These are phyloP conservation scores for Actinomortierella ambigua DNA, from an alignment of 371 early-diverging fungal genomes.

Conservation along the genomic window DNA sequence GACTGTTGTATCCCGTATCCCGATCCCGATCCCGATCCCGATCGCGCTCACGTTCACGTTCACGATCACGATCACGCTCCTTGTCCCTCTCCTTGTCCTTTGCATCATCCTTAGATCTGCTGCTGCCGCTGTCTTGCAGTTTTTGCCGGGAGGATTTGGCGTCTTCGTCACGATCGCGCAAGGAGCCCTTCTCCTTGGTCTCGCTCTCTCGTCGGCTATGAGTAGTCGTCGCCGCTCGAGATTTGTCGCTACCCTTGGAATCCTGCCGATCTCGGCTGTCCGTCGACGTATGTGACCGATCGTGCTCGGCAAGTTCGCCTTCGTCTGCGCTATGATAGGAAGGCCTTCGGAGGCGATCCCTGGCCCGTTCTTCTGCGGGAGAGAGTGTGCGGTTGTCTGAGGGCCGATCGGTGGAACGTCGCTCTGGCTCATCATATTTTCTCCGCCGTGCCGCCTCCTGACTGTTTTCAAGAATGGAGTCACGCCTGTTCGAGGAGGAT, in stretches of 20 bases:
- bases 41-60: no score
- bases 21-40: no score
- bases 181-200: no score
- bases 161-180: no score
- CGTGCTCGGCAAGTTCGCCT: conserved; percentile 3
- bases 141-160: neutral
- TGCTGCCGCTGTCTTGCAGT: conserved; percentile 4
- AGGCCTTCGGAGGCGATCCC: conserved; percentile 8
- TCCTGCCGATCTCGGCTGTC: no score
- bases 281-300: no score
- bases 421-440: conserved; percentile 4
- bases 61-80: neutral
- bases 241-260: no score
- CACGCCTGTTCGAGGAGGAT: no score
- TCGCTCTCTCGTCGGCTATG: no score
- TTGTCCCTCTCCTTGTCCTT: conserved; percentile 10
- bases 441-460: neutral
- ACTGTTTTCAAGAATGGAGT: no score
- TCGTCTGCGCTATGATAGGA: conserved; percentile 32
- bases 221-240: no score
- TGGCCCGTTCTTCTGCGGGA: conserved; percentile 18
- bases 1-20: no score
- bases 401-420: conserved; percentile 5
- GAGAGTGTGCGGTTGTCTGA: conserved; percentile 26
- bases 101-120: neutral